Evolutionary conservation across 1,139 yeast species (phyloP).

Genomic region (Hemisphaericaspora lyxosophila): DNA sequence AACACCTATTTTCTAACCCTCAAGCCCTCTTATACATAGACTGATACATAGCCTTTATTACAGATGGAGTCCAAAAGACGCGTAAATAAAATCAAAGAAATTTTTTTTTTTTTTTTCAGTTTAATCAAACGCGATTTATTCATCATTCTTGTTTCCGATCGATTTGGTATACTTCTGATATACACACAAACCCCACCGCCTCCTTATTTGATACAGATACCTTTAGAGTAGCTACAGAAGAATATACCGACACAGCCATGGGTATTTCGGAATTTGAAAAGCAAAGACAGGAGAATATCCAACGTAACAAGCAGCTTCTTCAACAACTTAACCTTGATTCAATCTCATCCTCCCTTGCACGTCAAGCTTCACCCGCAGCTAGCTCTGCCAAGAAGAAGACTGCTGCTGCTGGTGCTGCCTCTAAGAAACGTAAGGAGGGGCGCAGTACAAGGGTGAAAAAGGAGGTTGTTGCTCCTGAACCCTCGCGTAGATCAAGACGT

Average conservation of each 20-base stretch:
- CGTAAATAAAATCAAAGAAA: too few species aligned
- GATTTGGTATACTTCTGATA: too few species aligned
- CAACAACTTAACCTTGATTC: constrained; percentile 39
- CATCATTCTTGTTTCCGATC: too few species aligned
- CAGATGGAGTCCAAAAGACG: too few species aligned
- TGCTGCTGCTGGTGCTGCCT: constrained; percentile 12
- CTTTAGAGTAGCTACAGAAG: too few species aligned
- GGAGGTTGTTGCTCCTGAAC: constrained; percentile 34
- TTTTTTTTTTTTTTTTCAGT: too few species aligned
- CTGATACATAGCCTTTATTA: too few species aligned
- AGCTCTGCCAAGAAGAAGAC: constrained; percentile 1
- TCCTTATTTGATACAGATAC: neutral
- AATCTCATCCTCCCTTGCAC: constrained; percentile 29
- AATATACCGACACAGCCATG: constrained; percentile 18
- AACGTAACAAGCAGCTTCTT: constrained; percentile 41
- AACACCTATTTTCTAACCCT: too few species aligned
- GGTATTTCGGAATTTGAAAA: constrained; percentile 63
- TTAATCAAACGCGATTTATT: too few species aligned
- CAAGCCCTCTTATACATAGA: too few species aligned
- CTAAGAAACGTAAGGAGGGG: constrained; percentile 13
- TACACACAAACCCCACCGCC: too few species aligned
- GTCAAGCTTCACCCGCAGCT: constrained; percentile 20
- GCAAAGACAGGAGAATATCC: constrained; percentile 58
- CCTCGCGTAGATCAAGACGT: constrained; percentile 64
- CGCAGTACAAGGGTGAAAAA: constrained; percentile 20